Evolutionary conservation across 345 rosid genomes (phyloP), one percentile per base, ranked within the genome.

Genomic region (Rhodamnia rubescens): DNA sequence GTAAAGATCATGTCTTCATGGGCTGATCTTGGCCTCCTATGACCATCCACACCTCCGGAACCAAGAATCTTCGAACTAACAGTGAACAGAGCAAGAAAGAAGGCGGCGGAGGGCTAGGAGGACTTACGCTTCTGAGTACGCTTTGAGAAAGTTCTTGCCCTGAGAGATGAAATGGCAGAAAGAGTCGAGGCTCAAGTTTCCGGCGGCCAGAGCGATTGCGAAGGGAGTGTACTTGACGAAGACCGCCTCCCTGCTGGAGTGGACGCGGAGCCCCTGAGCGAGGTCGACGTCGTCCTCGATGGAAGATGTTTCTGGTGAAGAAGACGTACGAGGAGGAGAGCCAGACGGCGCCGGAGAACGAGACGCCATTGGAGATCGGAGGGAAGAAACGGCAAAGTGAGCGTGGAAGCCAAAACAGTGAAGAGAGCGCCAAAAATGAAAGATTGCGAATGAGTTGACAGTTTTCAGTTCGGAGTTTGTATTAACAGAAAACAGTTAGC

Each of bases 111-210:
- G 11, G 78, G 18, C 78, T 69, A 1, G 78, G 78, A 64, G 44
- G 1, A 69, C 99, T 92, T 86, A 96, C 99, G 99, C 99, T 32
- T 91, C 94, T 55, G 94, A 92, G 82, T 92, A 96, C 82, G 99
- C 94, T 86, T 95, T 94, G 44, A 98, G 98, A 90, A 95, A 98
- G 89, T 92, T 89, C 85, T 88, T 91, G 87, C 95, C 99, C 86
- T 98, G 99, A 2, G 95, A 90, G 58, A 96, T 87, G 87, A 92
- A 98, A 85, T 92, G 93, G 81, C 93, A 88, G 88, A 96, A 98
- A 15, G 93, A 24, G 5, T 94, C 94, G 81, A 91, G 85, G 89
- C 92, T 86, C 84, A 98, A 98, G 85, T 89, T 88, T 7, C 99
- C 99, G 61, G 99, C 92, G 40, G 97, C 99, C 85, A 98, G 90